Conservation (phyloP, 768 basidiomycete genomes). For the Hydnomerulius pinastri region DNA sequence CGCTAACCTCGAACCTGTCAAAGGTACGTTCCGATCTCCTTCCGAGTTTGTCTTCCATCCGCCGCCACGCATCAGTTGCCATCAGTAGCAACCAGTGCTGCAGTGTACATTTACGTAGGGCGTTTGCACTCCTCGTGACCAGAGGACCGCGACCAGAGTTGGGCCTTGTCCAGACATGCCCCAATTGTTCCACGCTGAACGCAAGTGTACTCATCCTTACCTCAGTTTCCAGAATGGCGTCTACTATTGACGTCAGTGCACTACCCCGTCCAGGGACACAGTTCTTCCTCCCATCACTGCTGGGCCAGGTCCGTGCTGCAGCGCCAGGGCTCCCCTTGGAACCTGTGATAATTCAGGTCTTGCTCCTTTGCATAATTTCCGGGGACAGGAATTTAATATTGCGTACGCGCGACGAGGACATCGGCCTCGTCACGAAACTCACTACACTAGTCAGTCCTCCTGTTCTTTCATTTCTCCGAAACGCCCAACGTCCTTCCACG, state of each 20-base stretch:
- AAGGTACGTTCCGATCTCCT: neutral
- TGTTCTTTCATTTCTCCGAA: neutral
- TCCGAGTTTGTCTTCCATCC: neutral
- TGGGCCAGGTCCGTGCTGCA: conserved; percentile 47
- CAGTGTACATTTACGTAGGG: conserved; percentile 1
- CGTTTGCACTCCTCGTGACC: neutral
- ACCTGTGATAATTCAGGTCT: conserved; percentile 61
- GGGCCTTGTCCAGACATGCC: too few relatives aligned
- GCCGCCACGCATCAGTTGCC: conserved; percentile 17
- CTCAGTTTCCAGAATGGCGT: conserved; percentile 16
- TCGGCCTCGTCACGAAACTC: conserved; percentile 58
- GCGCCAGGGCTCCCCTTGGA: conserved; percentile 58
- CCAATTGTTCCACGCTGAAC: too few relatives aligned
- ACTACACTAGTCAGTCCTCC: conserved; percentile 50
- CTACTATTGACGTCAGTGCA: conserved; percentile 25
- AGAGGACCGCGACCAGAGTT: too few relatives aligned
- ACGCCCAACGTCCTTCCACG: conserved; percentile 7
- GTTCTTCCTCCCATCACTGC: conserved; percentile 50
- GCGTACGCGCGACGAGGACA: conserved; percentile 65
- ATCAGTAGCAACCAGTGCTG: conserved; percentile 27
- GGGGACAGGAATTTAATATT: conserved; percentile 66
- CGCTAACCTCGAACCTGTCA: conserved; percentile 1
- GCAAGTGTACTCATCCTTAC: neutral
- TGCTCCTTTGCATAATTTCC: conserved; percentile 65
- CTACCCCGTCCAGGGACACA: conserved; percentile 44